Evolutionary conservation across 352 stramenopile genomes (phyloP).

Genomic region (Peronospora tabacina): DNA sequence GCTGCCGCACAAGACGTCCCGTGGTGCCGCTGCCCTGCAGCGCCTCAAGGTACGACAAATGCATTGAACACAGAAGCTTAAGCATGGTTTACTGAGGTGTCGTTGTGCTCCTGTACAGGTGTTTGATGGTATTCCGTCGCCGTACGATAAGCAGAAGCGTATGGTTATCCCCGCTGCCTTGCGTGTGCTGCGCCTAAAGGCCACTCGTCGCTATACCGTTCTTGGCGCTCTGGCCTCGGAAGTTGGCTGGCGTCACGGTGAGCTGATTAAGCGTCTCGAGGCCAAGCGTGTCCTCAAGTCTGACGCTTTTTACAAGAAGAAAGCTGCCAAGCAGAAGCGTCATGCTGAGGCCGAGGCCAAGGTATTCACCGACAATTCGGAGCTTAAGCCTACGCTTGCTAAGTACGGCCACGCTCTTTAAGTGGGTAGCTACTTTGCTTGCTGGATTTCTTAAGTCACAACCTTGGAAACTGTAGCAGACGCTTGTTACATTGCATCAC

Average conservation of each 20-base stretch:
- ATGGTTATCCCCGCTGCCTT: conserved; percentile 97
- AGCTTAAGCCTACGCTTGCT: conserved; percentile 81
- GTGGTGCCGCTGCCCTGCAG: conserved; percentile 92
- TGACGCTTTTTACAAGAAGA: conserved; percentile 97
- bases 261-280: conserved; percentile 92
- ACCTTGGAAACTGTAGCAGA: conserved; percentile 19
- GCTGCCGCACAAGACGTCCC: conserved; percentile 97
- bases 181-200: conserved; percentile 91
- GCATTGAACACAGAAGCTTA: background rate
- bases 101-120: conserved; percentile 38
- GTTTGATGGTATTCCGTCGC: conserved; percentile 97
- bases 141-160: conserved; percentile 98
- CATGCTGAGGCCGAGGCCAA: conserved; percentile 82
- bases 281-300: conserved; percentile 90
- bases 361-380: conserved; percentile 78
- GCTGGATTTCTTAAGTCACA: conserved; percentile 26
- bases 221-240: conserved; percentile 92
- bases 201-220: conserved; percentile 91
- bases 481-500: conserved; percentile 14
- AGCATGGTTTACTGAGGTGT: background rate
- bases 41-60: conserved; percentile 84
- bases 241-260: conserved; percentile 96
- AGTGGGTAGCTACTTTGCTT: conserved; percentile 23
- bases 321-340: conserved; percentile 89
- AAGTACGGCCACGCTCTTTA: conserved; percentile 77